Evolutionary conservation across 768 basidiomycete species (phyloP).

Genomic region (Mycena sanguinolenta): DNA sequence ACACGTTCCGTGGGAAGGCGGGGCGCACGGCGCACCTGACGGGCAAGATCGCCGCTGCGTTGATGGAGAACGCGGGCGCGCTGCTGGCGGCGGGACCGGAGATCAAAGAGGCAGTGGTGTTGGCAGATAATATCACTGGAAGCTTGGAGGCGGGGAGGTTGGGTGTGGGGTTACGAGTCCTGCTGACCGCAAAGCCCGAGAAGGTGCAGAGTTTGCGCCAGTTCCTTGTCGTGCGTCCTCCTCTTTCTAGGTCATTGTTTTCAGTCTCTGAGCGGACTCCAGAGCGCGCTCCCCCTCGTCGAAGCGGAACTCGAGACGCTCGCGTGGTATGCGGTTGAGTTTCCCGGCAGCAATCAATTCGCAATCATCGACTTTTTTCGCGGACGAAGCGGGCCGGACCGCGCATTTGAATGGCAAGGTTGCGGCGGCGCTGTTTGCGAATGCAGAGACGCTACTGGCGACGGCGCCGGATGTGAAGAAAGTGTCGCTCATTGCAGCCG

Average conservation of each 20-base stretch:
- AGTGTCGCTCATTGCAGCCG: slow-evolving; percentile 51
- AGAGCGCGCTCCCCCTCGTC: slow-evolving; percentile 51
- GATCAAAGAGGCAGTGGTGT: slow-evolving; percentile 43
- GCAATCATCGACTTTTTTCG: slow-evolving; percentile 55
- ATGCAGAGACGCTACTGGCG: slow-evolving; percentile 47
- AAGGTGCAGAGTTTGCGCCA: slow-evolving; percentile 51
- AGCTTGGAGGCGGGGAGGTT: slow-evolving; percentile 30
- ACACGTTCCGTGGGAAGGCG: slow-evolving; percentile 51
- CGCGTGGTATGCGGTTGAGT: slow-evolving; percentile 56
- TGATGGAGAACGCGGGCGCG: slow-evolving; percentile 47
- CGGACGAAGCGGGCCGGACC: slow-evolving; percentile 46
- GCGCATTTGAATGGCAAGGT: slow-evolving; percentile 52
- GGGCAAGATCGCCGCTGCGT: slow-evolving; percentile 52
- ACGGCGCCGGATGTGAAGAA: slow-evolving; percentile 47
- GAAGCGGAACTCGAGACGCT: slow-evolving; percentile 50
- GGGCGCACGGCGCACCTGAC: slow-evolving; percentile 51
- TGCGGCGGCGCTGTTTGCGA: slow-evolving; percentile 50
- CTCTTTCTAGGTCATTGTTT: background rate
- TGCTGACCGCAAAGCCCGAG: slow-evolving; percentile 52
- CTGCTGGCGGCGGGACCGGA: slow-evolving; percentile 46
- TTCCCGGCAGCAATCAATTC: slow-evolving; percentile 51
- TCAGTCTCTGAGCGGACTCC: too few relatives aligned
- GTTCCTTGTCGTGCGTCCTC: slow-evolving; percentile 50
- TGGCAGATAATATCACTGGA: slow-evolving; percentile 49
- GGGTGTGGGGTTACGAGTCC: slow-evolving; percentile 50